A percentile compares a stretch with the other conserved stretches of the same genome.
Evolutionary conservation across 2,329 filamentous ascomycete genomes (phyloP).

Genomic region (Plectosphaerella sp.): DNA sequence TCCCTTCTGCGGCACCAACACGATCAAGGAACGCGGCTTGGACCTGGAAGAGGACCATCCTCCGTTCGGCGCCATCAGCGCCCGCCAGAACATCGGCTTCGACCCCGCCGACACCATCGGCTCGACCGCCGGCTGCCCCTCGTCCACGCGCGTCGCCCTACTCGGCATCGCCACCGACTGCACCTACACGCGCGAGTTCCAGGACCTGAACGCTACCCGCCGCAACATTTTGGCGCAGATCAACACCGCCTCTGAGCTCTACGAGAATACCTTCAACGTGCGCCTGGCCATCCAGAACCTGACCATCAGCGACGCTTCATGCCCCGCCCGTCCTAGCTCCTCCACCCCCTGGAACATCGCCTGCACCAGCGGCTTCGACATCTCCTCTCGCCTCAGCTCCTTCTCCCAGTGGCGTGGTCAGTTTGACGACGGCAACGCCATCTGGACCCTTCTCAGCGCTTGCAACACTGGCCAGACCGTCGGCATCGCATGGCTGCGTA

Average conservation of each 20-base stretch:
- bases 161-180: conserved; percentile 92
- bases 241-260: conserved; percentile 78
- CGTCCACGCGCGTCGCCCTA: conserved; percentile 74
- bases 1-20: conserved; percentile 1
- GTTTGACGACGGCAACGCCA: conserved; percentile 69
- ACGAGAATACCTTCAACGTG: conserved; percentile 84
- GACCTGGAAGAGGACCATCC: conserved; percentile 6
- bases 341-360: conserved; percentile 73
- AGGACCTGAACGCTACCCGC: conserved; percentile 53
- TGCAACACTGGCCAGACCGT: conserved; percentile 75
- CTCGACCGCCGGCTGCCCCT: conserved; percentile 70
- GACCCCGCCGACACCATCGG: conserved; percentile 55
- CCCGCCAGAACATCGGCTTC: not conserved
- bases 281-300: conserved; percentile 78
- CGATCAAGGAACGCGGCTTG: not conserved
- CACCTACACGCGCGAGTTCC: conserved; percentile 69
- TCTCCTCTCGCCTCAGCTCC: conserved; percentile 69
- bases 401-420: conserved; percentile 80
- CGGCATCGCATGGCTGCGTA: conserved; percentile 81
- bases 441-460: conserved; percentile 77
- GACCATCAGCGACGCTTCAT: conserved; percentile 64
- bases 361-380: conserved; percentile 56
- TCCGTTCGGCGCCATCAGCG: not conserved
- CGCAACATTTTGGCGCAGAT: conserved; percentile 74
- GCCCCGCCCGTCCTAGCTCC: conserved; percentile 58